These are phyloP conservation scores for Uncinocarpus reesii DNA, from an alignment of 2,329 filamentous ascomycete genomes.

Conservation along the genomic window DNA sequence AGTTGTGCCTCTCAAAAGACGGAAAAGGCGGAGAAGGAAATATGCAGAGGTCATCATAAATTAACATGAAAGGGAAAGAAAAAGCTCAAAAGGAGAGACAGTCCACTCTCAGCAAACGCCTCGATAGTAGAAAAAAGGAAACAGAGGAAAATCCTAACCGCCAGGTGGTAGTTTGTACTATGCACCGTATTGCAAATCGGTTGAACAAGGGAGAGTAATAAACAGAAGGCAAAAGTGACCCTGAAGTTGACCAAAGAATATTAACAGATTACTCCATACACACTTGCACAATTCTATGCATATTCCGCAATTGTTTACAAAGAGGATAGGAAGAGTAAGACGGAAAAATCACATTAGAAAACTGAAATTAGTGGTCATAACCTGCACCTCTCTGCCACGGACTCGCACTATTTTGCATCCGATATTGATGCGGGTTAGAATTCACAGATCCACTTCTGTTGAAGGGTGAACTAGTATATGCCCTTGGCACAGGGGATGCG, in stretches of 20 bases:
- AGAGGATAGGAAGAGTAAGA: background rate
- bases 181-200: too few species aligned
- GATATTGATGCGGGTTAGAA: slow-evolving; percentile 27
- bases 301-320: background rate
- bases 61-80: slow-evolving; percentile 9
- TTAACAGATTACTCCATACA: slow-evolving; percentile 3
- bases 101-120: background rate
- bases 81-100: background rate
- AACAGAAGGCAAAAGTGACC: background rate
- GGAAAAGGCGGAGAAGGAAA: background rate
- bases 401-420: slow-evolving; percentile 46
- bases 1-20: too few species aligned
- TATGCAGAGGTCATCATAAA: slow-evolving; percentile 19
- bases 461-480: slow-evolving; percentile 27
- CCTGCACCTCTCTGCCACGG: slow-evolving; percentile 57
- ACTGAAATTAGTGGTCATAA: slow-evolving; percentile 45
- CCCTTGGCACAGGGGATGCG: slow-evolving; percentile 28
- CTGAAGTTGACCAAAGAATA: background rate
- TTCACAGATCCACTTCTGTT: slow-evolving; percentile 24
- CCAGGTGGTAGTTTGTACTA: too few species aligned
- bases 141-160: background rate
- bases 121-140: background rate
- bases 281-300: background rate
- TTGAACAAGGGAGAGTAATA: background rate
- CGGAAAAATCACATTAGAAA: background rate